These are phyloP conservation scores for Dactylellina sp. DNA, from an alignment of 2,329 filamentous ascomycete genomes.

Conservation along the genomic window DNA sequence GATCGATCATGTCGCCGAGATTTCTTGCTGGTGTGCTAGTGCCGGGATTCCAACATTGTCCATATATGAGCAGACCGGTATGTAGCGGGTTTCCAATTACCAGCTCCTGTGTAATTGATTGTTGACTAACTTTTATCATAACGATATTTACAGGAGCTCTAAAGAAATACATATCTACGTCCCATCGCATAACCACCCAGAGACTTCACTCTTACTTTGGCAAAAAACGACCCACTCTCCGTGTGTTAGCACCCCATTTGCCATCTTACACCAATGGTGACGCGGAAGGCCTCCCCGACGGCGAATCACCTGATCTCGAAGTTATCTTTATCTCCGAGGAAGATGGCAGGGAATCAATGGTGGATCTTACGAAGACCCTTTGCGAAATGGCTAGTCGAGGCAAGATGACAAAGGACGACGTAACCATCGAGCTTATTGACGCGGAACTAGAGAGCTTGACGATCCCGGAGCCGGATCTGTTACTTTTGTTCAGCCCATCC, in stretches of 20 bases:
- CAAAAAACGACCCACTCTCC: constrained; percentile 76
- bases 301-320: constrained; percentile 63
- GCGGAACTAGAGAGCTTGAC: constrained; percentile 78
- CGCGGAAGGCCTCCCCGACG: constrained; percentile 54
- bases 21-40: constrained; percentile 92
- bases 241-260: constrained; percentile 77
- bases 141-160: constrained; percentile 74
- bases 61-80: constrained; percentile 92
- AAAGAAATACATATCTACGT: constrained; percentile 87
- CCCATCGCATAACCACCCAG: constrained; percentile 80
- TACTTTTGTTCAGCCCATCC: constrained; percentile 86
- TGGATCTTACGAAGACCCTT: constrained; percentile 93
- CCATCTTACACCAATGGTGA: constrained; percentile 65
- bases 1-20: constrained; percentile 89
- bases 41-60: constrained; percentile 88
- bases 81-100: not conserved
- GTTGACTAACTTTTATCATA: constrained; percentile 56
- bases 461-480: constrained; percentile 87
- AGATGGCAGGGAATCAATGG: constrained; percentile 91
- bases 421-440: constrained; percentile 86
- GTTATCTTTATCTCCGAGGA: constrained; percentile 86
- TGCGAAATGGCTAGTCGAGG: constrained; percentile 93
- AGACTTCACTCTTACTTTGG: constrained; percentile 92
- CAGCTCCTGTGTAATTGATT: not conserved
- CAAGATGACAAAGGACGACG: constrained; percentile 83